Evolutionary conservation across 2,329 filamentous ascomycete genomes (phyloP).

Genomic region (Anthostomella pinea): DNA sequence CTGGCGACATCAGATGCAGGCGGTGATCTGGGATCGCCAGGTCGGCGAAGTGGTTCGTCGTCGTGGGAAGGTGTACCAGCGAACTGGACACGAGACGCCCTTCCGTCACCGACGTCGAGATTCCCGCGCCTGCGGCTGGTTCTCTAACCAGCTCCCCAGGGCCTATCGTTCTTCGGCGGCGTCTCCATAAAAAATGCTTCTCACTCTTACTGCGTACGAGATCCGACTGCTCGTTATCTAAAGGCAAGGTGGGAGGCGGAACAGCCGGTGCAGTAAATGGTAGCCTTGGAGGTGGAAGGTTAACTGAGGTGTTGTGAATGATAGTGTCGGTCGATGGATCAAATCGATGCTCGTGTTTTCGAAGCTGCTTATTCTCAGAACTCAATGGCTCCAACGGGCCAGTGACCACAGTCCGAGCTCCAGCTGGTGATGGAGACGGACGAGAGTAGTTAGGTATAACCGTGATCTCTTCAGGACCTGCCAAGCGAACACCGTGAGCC

Average conservation of each 20-base stretch:
- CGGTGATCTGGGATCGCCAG: conserved; percentile 27
- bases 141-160: conserved; percentile 19
- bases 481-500: too few relatives aligned
- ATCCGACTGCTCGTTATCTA: conserved; percentile 5
- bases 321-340: conserved; percentile 28
- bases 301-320: conserved; percentile 21
- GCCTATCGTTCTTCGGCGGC: conserved; percentile 25
- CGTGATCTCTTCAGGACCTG: conserved; percentile 11
- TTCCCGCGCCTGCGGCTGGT: conserved; percentile 9
- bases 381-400: conserved; percentile 5
- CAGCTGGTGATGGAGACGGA: conserved; percentile 15
- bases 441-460: conserved; percentile 20
- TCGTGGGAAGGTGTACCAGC: conserved; percentile 6
- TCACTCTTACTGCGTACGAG: conserved; percentile 15
- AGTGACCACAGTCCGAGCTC: conserved; percentile 1
- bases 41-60: conserved; percentile 24
- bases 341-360: conserved; percentile 4
- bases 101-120: conserved; percentile 16
- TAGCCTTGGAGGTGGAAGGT: conserved; percentile 2
- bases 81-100: conserved; percentile 14
- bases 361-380: conserved; percentile 12
- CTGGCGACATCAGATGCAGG: conserved; percentile 21
- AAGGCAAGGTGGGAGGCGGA: conserved; percentile 8
- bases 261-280: conserved; percentile 1
- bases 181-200: conserved; percentile 33